Base-by-base conservation (phyloP, 495 filamentous ascomycete species). In the Tricharina praecox region DNA sequence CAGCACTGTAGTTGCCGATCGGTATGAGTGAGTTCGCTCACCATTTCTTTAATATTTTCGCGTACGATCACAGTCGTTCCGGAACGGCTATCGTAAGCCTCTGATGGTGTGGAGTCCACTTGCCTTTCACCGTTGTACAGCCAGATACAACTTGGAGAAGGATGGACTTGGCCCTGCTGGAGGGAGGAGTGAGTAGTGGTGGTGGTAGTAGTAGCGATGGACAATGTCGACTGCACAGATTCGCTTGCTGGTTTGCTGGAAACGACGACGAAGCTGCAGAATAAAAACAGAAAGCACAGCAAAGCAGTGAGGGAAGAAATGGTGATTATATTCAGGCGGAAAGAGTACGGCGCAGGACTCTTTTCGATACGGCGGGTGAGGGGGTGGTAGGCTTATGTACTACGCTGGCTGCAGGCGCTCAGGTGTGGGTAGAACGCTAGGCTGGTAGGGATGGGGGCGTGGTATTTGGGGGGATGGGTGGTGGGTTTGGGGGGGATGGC, bases 331-430 rank as follows among this genome's bases (percentile, higher is more conserved):
- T n/a, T 38, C 10, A 38, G 15, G 15, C 5, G 35, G 18, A 19
- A 38, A 19, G 35, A 38, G 10, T 38, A n/a, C 8, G 35, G 35
- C 35, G 35, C 5, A 11, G 15, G 35, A 16, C 35, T 5, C n/a
- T n/a, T n/a, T n/a, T n/a, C n/a, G n/a, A n/a, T n/a, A n/a, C n/a
- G n/a, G n/a, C 8, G 8, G 35, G 35, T 38, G 35, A 38, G 35
- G 35, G 35, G 35, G 35, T 38, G 35, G 35, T 38, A 38, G 35
- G 10, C 35, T 38, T 38, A 38, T 38, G 35, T 38, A 38, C 35
- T 16, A 38, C 35, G n/a, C n/a, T n/a, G n/a, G 18, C 35, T 38
- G 35, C 35, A 38, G 35, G 35, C 35, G 35, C 35, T 38, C 7
- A 8, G 18, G 35, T 38, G 35, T 38, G 35, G 35, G 35, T 38